phyloP scores from a whole-genome alignment of 2,329 filamentous ascomycete species.

The Pseudohalonectria lignicola region DNA sequence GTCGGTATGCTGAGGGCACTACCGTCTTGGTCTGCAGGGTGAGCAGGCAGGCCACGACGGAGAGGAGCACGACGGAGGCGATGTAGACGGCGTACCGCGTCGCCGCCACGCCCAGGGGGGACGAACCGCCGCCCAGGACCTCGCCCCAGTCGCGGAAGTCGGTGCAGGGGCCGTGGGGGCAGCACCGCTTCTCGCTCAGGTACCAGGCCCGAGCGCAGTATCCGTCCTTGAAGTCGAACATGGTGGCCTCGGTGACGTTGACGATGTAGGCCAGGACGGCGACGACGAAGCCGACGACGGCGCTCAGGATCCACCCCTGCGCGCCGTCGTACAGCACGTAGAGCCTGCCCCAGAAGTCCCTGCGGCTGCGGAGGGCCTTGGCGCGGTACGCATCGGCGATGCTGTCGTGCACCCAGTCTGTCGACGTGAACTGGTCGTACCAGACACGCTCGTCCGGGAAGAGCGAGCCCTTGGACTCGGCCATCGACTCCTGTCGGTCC shows the following conservation, averaged over 20 bases:
- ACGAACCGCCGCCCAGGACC: constrained; percentile 28
- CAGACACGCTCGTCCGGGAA: constrained; percentile 77
- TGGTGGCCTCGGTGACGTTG: constrained; percentile 71
- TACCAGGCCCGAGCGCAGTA: constrained; percentile 69
- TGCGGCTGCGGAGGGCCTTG: constrained; percentile 69
- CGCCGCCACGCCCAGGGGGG: constrained; percentile 39
- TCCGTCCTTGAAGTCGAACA: constrained; percentile 88
- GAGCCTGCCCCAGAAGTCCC: constrained; percentile 74
- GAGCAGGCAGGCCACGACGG: constrained; percentile 63
- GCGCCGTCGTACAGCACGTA: constrained; percentile 70
- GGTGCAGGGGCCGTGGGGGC: constrained; percentile 41
- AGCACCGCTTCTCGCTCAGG: constrained; percentile 56
- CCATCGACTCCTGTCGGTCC: constrained; percentile 45
- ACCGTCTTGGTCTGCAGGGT: constrained; percentile 89
- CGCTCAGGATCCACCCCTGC: constrained; percentile 91
- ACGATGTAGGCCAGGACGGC: constrained; percentile 81
- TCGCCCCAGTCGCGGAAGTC: constrained; percentile 48
- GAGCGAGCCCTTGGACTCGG: constrained; percentile 54
- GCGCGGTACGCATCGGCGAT: constrained; percentile 89
- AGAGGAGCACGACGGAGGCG: constrained; percentile 56
- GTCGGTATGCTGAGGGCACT: constrained; percentile 76
- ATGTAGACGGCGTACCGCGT: constrained; percentile 75
- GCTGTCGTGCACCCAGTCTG: constrained; percentile 96
- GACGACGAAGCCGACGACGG: constrained; percentile 76
- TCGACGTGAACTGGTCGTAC: constrained; percentile 98